Conservation (phyloP, 805 yeast species). For the Cyberlindnera nakhonratchasimensis region DNA sequence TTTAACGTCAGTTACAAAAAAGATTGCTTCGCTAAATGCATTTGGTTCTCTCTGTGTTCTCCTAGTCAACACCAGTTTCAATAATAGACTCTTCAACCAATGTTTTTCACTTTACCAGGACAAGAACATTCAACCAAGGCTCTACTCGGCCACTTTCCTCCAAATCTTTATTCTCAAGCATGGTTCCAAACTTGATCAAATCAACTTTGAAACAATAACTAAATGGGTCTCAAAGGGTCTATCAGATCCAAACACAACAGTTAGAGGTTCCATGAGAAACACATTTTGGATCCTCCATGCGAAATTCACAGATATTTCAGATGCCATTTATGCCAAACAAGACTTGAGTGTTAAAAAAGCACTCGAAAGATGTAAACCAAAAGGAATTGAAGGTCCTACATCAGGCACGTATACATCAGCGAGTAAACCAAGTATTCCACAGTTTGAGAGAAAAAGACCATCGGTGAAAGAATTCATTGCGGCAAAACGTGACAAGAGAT, state of each 20-base stretch:
- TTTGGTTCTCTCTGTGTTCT: constrained; percentile 44
- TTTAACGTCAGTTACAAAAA: constrained; percentile 37
- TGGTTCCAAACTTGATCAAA: constrained; percentile 31
- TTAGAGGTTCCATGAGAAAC: constrained; percentile 68
- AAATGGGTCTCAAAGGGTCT: constrained; percentile 58
- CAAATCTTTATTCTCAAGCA: constrained; percentile 57
- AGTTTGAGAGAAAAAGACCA: constrained; percentile 33
- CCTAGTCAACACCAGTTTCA: constrained; percentile 51
- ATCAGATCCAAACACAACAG: constrained; percentile 75
- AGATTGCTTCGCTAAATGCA: constrained; percentile 34
- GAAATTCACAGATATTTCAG: constrained; percentile 52
- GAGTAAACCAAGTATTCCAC: constrained; percentile 11
- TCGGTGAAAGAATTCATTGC: constrained; percentile 48
- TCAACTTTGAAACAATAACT: constrained; percentile 41
- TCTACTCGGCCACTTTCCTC: constrained; percentile 67
- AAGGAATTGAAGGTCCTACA: constrained; percentile 20
- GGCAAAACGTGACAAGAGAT: constrained; percentile 41
- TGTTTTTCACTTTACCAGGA: constrained; percentile 55
- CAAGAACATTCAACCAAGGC: constrained; percentile 67
- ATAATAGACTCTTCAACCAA: constrained; percentile 46
- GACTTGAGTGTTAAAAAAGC: constrained; percentile 48
- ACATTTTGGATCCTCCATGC: constrained; percentile 69
- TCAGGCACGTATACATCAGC: constrained; percentile 10
- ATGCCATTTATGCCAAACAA: constrained; percentile 24
- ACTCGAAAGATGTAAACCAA: constrained; percentile 56